Conservation (phyloP, 768 basidiomycete genomes). For the Termitomyces sp. region DNA sequence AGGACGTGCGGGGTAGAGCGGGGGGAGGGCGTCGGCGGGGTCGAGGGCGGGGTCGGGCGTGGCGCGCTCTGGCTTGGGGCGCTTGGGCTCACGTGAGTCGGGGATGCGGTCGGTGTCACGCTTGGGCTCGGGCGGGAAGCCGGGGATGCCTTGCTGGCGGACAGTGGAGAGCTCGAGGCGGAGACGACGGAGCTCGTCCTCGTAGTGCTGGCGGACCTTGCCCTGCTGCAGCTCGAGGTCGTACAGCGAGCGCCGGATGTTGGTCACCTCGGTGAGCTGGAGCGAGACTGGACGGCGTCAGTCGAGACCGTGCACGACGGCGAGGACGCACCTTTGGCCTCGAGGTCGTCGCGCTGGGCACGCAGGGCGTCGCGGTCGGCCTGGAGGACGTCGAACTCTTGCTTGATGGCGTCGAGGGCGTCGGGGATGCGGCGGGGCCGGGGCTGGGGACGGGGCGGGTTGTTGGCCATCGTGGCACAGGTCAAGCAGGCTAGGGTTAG, state of each 20-base stretch:
- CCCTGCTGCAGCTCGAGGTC: conserved; percentile 87
- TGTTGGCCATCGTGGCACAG: conserved; percentile 1
- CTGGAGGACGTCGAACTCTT: conserved; percentile 71
- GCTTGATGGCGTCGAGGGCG: conserved; percentile 69
- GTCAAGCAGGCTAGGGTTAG: conserved; percentile 12
- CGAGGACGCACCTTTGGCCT: conserved; percentile 63
- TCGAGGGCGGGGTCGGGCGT: conserved; percentile 20
- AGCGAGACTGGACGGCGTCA: conserved; percentile 39
- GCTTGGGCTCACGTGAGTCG: conserved; percentile 28
- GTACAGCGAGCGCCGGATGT: conserved; percentile 85
- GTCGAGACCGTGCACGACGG: neutral
- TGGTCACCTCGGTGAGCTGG: conserved; percentile 87
- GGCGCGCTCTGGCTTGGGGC: conserved; percentile 10
- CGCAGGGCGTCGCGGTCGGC: conserved; percentile 53
- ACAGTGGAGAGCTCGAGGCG: conserved; percentile 56
- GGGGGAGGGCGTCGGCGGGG: conserved; percentile 22
- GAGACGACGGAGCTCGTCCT: conserved; percentile 74
- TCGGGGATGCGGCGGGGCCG: conserved; percentile 48
- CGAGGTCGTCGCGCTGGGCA: conserved; percentile 86
- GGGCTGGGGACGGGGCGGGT: neutral
- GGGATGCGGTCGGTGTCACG: conserved; percentile 21
- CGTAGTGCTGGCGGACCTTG: conserved; percentile 83
- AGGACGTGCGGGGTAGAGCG: neutral
- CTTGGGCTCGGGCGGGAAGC: conserved; percentile 12
- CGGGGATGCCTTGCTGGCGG: conserved; percentile 17